Evolutionary conservation across 768 basidiomycete genomes (phyloP).

Genomic region (Polyporus arcularius): DNA sequence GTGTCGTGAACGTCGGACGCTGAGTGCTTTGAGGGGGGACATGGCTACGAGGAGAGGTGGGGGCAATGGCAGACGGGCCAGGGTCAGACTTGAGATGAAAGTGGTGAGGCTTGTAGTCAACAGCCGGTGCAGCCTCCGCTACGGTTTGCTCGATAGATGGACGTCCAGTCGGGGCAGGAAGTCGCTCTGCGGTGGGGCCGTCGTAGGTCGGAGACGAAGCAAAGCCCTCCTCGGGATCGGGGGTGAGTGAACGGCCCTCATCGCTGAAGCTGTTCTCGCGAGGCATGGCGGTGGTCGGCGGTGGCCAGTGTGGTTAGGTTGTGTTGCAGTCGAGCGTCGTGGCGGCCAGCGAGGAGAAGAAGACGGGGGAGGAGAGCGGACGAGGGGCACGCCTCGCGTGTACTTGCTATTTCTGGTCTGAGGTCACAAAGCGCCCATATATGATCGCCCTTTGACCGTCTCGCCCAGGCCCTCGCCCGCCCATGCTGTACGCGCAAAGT

Average conservation of each 20-base stretch:
- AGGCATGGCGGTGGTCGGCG: conserved; percentile 43
- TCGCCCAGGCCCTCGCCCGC: too few relatives aligned
- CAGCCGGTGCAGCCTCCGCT: conserved; percentile 10
- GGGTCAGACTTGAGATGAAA: neutral
- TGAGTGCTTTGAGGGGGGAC: conserved; percentile 5
- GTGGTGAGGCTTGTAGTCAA: neutral
- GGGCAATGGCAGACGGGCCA: neutral
- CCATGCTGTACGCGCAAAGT: too few relatives aligned
- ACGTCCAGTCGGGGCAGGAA: neutral
- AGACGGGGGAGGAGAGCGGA: too few relatives aligned
- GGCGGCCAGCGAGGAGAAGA: too few relatives aligned
- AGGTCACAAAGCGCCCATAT: too few relatives aligned
- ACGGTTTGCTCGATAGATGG: neutral
- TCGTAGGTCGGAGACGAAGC: conserved; percentile 15
- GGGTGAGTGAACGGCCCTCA: conserved; percentile 64
- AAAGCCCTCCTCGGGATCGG: conserved; percentile 55
- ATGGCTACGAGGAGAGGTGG: neutral
- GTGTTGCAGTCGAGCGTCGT: neutral
- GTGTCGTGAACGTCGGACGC: conserved; percentile 27
- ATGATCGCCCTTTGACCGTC: too few relatives aligned
- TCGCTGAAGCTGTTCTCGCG: conserved; percentile 70
- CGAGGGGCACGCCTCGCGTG: too few relatives aligned
- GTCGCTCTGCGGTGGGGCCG: conserved; percentile 1
- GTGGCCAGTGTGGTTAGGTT: too few relatives aligned
- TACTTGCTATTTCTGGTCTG: too few relatives aligned